Base-by-base conservation (phyloP, 2,329 filamentous ascomycete genomes). In the Stachybotrys echinatus region DNA sequence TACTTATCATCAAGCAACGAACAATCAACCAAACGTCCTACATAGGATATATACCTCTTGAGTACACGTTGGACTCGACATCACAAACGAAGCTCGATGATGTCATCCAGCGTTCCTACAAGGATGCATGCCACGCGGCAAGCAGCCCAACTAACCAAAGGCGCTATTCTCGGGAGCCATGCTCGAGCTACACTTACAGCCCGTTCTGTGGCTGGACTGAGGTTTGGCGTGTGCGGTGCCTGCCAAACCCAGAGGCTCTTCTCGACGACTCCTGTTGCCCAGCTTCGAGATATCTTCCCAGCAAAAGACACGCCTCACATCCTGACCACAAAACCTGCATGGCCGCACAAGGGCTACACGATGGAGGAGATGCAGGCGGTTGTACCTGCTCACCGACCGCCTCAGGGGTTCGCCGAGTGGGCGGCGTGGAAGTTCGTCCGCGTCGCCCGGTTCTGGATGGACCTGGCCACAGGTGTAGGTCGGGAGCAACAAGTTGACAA, bases 391-490 rank as follows among this genome's bases (percentile, higher is more conserved):
- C 92, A 97, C 64, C 86, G 92, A 21, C 68, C 85, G 57, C 83
- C 88, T 2, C 77, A 83, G 60, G 87, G 81, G 12, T 76, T 82
- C 62, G 87, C 90, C 5, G 94, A 99, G 65, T 84, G 82, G 72
- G 70, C 87, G 4, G 94, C 94, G 3, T 84, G 94, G 63, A 79
- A 81, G 51, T 82, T 89, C 55, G 86, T 96, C 45, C 83, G 88
- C 6, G 56, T 91, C 20, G 78, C 91, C 38, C 80, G 92, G 46
- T 92, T 82, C 77, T 83, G 83, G 10, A 89, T 95, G 71, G 92
- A 97, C 65, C 71, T 85, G 34, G 88, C 79, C 17, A 96, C 92
- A 0, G 90, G 91, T 12, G 75, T 83, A 69, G 69, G 66, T 37
- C 87, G 90, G 58, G 84, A 82, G 27, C 90, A 96, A 63, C 80